Evolutionary conservation across 2,329 filamentous ascomycete species (phyloP), one percentile per base, ranked within the genome.

Genomic region (Neonectria magnoliae): DNA sequence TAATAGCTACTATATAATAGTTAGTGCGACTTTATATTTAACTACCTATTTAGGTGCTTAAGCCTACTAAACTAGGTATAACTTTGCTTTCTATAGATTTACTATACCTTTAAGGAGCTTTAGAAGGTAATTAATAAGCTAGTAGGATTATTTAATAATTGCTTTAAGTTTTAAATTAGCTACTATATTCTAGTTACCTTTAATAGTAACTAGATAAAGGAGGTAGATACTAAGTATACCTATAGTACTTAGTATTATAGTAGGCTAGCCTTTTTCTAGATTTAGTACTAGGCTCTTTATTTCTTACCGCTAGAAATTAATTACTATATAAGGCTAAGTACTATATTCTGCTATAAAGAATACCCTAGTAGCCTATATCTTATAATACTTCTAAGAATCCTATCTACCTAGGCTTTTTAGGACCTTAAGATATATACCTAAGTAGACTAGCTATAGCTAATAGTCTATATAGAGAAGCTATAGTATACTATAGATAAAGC

Each of bases 201-300:
- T 20, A 62, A 62, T n/a, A 62, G 60, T 22, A 48, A 62, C 29
- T 36, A 29, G 16, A 45, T 27, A 9, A 62, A 62, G 31, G 60
- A n/a, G n/a, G n/a, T n/a, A n/a, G n/a, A n/a, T n/a, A n/a, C n/a
- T n/a, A n/a, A n/a, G n/a, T n/a, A n/a, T 36, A 18, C 20, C n/a
- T 13, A n/a, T 0, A 36, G 27, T 22, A 62, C 60, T n/a, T 62
- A 36, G 53, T 56, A 62, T 20, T 36, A 62, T 27, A 33, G 25
- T 18, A 62, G 57, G 25, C 60, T 45, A 36, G 6, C 44, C 22
- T 61, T 61, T 33, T 61, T 61, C 31, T 16, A 48, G 44, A 56
- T 61, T 29, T 33, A 61, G 45, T 62, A 57, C 36, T 62, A 36
- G 53, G 60, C 60, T 3, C 53, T 45, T 16, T 62, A 62, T 22